Conservation (phyloP, 352 stramenopile genomes). For the Globisporangium perplexum region DNA sequence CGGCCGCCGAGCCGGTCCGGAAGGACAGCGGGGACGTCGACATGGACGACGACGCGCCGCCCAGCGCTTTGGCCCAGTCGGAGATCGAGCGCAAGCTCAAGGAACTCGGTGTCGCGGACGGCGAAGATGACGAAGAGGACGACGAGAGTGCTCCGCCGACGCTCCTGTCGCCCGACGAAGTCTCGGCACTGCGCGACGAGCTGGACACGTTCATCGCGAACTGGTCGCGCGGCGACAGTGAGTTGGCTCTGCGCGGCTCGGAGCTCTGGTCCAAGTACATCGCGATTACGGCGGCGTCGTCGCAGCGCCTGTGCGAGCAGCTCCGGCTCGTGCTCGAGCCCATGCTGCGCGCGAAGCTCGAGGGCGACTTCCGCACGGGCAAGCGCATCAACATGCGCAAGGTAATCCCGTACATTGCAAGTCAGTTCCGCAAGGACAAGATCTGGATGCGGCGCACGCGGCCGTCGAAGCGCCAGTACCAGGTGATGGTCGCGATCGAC, state of each 20-base stretch:
- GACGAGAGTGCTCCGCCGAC: constrained; percentile 27
- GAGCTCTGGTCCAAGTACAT: constrained; percentile 93
- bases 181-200: constrained; percentile 64
- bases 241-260: constrained; percentile 37
- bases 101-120: constrained; percentile 26
- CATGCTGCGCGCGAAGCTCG: constrained; percentile 95
- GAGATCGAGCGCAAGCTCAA: constrained; percentile 30
- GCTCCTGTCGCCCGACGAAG: constrained; percentile 60
- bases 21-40: constrained; percentile 26
- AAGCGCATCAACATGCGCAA: constrained; percentile 99
- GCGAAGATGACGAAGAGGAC: constrained; percentile 29
- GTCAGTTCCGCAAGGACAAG: constrained; percentile 99
- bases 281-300: constrained; percentile 88
- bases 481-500: constrained; percentile 99
- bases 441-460: constrained; percentile 99
- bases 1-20: constrained; percentile 17
- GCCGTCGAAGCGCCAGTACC: constrained; percentile 97
- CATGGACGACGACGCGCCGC: constrained; percentile 26
- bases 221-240: constrained; percentile 37
- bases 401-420: constrained; percentile 99
- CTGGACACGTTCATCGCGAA: constrained; percentile 72
- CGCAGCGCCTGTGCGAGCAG: constrained; percentile 97
- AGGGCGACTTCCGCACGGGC: constrained; percentile 98
- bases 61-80: constrained; percentile 21
- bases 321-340: constrained; percentile 98